Evolutionary conservation across 1,284 basidiomycete species (phyloP).

Genomic region (Malassezia nana): DNA sequence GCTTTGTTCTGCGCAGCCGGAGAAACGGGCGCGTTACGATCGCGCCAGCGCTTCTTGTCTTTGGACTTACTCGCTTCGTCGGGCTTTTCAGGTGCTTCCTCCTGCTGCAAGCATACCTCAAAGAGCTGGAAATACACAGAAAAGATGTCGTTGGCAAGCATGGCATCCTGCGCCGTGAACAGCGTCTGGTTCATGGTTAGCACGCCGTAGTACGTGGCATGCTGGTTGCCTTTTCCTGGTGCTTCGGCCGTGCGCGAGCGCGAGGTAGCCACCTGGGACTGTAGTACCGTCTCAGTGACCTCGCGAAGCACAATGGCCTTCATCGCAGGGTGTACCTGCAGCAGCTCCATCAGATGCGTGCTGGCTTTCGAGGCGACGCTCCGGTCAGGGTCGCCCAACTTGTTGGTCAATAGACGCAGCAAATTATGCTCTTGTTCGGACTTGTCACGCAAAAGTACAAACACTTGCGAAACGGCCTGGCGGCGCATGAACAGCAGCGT

Average conservation of each 20-base stretch:
- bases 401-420: conserved; percentile 82
- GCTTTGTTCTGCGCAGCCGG: conserved; percentile 24
- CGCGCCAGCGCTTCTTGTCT: conserved; percentile 48
- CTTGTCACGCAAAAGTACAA: conserved; percentile 71
- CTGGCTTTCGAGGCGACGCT: conserved; percentile 80
- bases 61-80: conserved; percentile 23
- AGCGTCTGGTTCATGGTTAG: conserved; percentile 92
- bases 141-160: conserved; percentile 72
- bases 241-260: background rate
- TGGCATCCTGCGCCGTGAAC: conserved; percentile 58
- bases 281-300: conserved; percentile 66
- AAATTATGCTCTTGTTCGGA: conserved; percentile 97
- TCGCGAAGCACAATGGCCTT: conserved; percentile 82
- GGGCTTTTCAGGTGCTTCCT: conserved; percentile 20
- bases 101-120: conserved; percentile 54
- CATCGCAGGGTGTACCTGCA: conserved; percentile 88
- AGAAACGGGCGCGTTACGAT: conserved; percentile 41
- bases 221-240: conserved; percentile 48
- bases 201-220: conserved; percentile 77
- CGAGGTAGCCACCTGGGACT: conserved; percentile 49
- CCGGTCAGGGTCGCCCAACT: conserved; percentile 69
- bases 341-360: conserved; percentile 74
- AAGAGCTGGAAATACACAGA: conserved; percentile 94
- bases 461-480: conserved; percentile 61
- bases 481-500: conserved; percentile 77